Evolutionary conservation across 345 rosid species (phyloP), one percentile per base, ranked within the genome.

Genomic region (Psidium friedrichsthalianum): DNA sequence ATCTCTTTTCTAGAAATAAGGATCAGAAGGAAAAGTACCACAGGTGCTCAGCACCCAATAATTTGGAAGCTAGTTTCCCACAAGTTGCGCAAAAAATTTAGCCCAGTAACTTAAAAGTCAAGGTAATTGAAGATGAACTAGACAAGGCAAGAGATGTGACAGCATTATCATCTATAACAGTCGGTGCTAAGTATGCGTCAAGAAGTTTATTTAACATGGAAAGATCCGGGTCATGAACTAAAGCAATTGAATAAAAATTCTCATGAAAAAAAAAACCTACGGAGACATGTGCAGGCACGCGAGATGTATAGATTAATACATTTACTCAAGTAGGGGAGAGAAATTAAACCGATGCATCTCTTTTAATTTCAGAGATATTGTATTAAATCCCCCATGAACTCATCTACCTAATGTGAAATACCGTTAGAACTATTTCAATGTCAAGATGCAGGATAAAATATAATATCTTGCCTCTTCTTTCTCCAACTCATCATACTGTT

Each of bases 301-400:
- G 0, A 64, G 36, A 16, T 32, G 78, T 64, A 22, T 32, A 1
- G 36, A 32, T 5, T n/a, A n/a, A 64, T 64, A 64, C 42, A 64
- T 16, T 64, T 64, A 64, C 78, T 64, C 6, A 8, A 64, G 16
- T 16, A 32, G 53, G 69, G 51, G 74, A 42, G 21, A 22, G 59
- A 42, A 74, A 25, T 80, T 84, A 91, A 84, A 97, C 99, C 99
- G 99, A 93, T 97, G 96, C 99, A 96, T 96, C 91, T 97, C 99
- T 90, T 96, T 97, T 76, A 97, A 88, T 92, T 97, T 96, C 90
- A 97, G 85, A 42, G 99, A 97, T 90, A 96, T 96, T 76, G 95
- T 87, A 90, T 96, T 97, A 82, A 97, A 96, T 85, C 99, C 98
- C 49, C 97, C 99, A 97, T 96, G 93, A 97, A 96, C 90, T 95